Evolutionary conservation across 2,329 filamentous ascomycete species (phyloP), one percentile per base, ranked within the genome.

Genomic region (Myriosclerotinia scirpicola): DNA sequence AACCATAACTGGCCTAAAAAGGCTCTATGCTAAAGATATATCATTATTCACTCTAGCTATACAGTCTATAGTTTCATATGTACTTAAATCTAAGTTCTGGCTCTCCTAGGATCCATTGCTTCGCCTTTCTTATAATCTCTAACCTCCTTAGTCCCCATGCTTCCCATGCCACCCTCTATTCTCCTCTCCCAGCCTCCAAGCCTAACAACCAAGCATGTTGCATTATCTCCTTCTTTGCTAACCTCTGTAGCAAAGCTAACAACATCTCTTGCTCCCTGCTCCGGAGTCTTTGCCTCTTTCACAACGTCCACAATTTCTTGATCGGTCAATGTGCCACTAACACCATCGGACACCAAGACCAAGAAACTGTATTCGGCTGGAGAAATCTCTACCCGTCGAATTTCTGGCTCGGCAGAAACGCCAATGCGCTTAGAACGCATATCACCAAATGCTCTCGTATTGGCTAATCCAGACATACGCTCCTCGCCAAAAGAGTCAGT

Each of bases 401-500:
- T 87, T 75, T 98, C 93, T 0, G 95, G 95, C 78, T 99, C 95
- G 1, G 95, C 95, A 5, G 90, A 93, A 15, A 99, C 94, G 38
- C 95, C 95, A 63, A 98, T 89, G 64, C 94, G 90, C 79, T 99
- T 99, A 67, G 88, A 91, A 44, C 85, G 85, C 79, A 97, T 92
- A 80, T 99, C 95, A 36, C 95, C 95, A 76, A 99, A 98, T 5
- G 95, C 85, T 40, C 95, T 90, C 42, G 92, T 96, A 79, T 99
- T 99, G 72, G 95, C 95, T 0, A 99, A 84, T 0, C 95, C 94
- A 17, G 89, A 89, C 78, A 99, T 95, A 72, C 95, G 92, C 79
- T 98, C 93, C 79, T 99, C 95, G 75, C 95, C 95, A 77, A 99
- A 99, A 44, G 92, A 96, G 79, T 99, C 95, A 0, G 94, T 95